Evolutionary conservation across 805 yeast genomes (phyloP), one percentile per base, ranked within the genome.

Genomic region (Scheffersomyces ergatensis): DNA sequence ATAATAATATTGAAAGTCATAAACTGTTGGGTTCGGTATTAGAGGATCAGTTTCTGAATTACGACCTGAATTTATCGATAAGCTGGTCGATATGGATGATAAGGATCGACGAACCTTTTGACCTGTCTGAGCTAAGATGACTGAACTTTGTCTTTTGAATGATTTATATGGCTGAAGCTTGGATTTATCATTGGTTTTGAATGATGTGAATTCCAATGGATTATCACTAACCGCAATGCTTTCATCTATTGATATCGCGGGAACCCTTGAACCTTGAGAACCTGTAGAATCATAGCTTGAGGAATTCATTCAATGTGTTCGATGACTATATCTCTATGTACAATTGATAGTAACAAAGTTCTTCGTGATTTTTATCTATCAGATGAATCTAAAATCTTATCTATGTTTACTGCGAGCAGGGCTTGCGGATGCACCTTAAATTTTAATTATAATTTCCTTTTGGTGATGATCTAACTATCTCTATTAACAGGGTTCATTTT

Each of bases 41-140:
- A 43, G 23, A 2, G 48, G 39, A 9, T 33, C 45, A 6, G 18
- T 36, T 30, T 47, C 43, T n/a, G 35, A 19, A 18, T 11, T 26
- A 12, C 17, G 12, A 15, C 39, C 25, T 17, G 24, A 19, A 6
- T 34, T 12, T 4, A 44, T 14, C 4, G 32, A n/a, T 14, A 29
- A 29, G 15, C 32, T 13, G 15, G 6, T 29, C 5, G 32, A 29
- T 14, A 29, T 29, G 5, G 32, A 29, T 16, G 70, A 60, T 16
- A 64, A 39, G 2, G 61, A 42, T 21, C 73, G 53, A 26, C 58
- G 65, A 2, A 69, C 72, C 34, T 65, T 51, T 42, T 64, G 63
- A 1, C 74, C 75, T 2, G 72, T 59, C 4, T 48, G 48, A 5
- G 75, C 67, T 16, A 70, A 40, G 31, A 70, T 70, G 9, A 70